These are phyloP conservation scores for Myxozyma udenii DNA, from an alignment of 805 yeast genomes.

Conservation along the genomic window DNA sequence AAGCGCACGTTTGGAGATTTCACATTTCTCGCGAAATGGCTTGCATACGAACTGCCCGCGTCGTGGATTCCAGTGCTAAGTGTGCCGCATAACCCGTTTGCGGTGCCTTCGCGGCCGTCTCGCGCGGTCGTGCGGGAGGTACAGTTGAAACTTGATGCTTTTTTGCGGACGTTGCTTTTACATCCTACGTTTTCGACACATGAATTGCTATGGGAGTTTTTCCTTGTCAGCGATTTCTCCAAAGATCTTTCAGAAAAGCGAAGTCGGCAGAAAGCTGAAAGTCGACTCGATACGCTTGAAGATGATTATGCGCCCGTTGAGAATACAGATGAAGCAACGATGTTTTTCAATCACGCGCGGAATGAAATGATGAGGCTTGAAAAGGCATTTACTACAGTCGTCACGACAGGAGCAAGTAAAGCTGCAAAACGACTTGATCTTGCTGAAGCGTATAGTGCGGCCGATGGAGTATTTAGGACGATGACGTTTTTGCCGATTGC, in stretches of 20 bases:
- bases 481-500: constrained; percentile 12
- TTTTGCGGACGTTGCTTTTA: constrained; percentile 45
- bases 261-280: constrained; percentile 33
- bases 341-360: constrained; percentile 28
- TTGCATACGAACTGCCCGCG: constrained; percentile 38
- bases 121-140: constrained; percentile 39
- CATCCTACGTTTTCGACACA: constrained; percentile 42
- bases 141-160: constrained; percentile 48
- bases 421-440: constrained; percentile 7
- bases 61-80: constrained; percentile 41
- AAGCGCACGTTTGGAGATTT: constrained; percentile 38
- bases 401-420: constrained; percentile 1
- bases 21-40: constrained; percentile 36
- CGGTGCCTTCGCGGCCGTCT: constrained; percentile 36
- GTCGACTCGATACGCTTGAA: constrained; percentile 35
- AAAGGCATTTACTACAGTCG: constrained; percentile 12
- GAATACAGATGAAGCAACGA: constrained; percentile 24
- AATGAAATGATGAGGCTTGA: constrained; percentile 23
- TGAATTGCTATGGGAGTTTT: constrained; percentile 47
- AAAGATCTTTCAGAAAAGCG: constrained; percentile 41
- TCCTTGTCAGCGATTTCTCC: constrained; percentile 37
- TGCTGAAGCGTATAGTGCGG: constrained; percentile 24
- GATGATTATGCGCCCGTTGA: constrained; percentile 28
- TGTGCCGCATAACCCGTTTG: constrained; percentile 34
- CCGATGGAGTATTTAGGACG: constrained; percentile 14